These are phyloP conservation scores for Chlorella sp. DNA, from an alignment of 139 green algal genomes.

Conservation along the genomic window DNA sequence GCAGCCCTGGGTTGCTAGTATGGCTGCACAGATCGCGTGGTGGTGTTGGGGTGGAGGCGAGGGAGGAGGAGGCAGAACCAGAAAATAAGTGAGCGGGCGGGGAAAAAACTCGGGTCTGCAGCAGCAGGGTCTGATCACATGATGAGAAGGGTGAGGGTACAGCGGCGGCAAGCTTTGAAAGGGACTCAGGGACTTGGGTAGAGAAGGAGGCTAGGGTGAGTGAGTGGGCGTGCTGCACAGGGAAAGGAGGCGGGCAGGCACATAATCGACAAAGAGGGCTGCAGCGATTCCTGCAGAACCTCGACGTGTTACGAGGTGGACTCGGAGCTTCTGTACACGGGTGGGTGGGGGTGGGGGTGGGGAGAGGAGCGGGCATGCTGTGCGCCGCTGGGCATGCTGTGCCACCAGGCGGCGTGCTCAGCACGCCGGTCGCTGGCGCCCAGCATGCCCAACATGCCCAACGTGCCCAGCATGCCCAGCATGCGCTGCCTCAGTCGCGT, in stretches of 20 bases:
- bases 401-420: no score
- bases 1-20: no score
- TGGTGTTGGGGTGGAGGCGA: no score
- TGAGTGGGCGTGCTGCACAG: no score
- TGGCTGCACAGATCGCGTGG: no score
- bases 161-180: no score
- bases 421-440: no score
- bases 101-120: no score
- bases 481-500: not conserved
- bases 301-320: not conserved
- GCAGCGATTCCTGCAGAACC: not conserved
- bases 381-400: not conserved
- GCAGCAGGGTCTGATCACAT: not conserved
- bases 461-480: not conserved
- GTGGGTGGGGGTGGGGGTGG: no score
- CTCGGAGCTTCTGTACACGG: not conserved
- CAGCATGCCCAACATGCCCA: not conserved
- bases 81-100: no score
- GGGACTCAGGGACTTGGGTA: not conserved
- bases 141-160: not conserved
- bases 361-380: not conserved
- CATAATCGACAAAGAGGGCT: not conserved
- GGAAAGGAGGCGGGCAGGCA: not conserved
- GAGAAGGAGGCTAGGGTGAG: no score
- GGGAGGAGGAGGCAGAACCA: no score